These are phyloP conservation scores for Polyporus tsugae DNA, from an alignment of 1,284 basidiomycete species.

Conservation along the genomic window DNA sequence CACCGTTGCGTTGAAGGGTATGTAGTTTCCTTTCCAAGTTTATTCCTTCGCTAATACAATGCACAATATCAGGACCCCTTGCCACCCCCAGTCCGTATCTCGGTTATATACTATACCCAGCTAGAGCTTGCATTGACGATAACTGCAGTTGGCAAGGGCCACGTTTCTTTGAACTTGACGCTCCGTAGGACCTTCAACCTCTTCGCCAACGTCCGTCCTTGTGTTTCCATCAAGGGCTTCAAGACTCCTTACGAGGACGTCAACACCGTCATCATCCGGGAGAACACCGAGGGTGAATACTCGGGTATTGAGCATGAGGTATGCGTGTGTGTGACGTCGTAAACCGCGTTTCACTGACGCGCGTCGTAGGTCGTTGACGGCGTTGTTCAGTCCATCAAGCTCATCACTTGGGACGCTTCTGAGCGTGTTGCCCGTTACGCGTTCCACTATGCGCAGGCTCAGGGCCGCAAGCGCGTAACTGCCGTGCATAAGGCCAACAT, in stretches of 20 bases:
- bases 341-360: not conserved
- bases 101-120: constrained; percentile 31
- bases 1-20: constrained; percentile 97
- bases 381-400: constrained; percentile 99
- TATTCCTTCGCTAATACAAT: not conserved
- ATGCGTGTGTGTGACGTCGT: constrained; percentile 8
- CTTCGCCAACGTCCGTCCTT: constrained; percentile 98
- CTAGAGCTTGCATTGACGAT: constrained; percentile 8
- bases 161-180: constrained; percentile 98
- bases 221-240: constrained; percentile 95
- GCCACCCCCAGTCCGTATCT: constrained; percentile 92
- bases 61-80: constrained; percentile 72
- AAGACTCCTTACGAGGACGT: constrained; percentile 99
- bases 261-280: constrained; percentile 97
- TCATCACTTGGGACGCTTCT: constrained; percentile 99
- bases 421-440: constrained; percentile 99
- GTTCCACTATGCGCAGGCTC: constrained; percentile 95
- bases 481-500: constrained; percentile 99
- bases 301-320: constrained; percentile 99
- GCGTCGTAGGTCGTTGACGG: constrained; percentile 86
- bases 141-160: constrained; percentile 93
- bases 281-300: constrained; percentile 99
- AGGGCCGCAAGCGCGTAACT: constrained; percentile 92
- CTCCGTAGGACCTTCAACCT: constrained; percentile 97
- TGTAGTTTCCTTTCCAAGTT: constrained; percentile 35